Evolutionary conservation across 257 asterid genomes (phyloP).

Genomic region (Ajuga chamaepitys): DNA sequence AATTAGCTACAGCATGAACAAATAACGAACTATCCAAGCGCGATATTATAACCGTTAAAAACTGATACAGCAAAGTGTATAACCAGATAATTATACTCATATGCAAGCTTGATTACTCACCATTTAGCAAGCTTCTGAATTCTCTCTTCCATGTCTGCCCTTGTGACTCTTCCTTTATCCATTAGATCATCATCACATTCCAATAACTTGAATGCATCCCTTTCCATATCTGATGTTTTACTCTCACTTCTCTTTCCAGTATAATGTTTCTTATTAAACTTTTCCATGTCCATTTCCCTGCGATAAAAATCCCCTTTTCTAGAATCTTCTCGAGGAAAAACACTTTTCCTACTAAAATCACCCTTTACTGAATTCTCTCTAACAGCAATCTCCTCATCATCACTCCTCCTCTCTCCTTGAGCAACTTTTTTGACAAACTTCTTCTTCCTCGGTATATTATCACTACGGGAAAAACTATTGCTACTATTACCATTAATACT

Average conservation of each 20-base stretch:
- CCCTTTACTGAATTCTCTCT: constrained; percentile 21
- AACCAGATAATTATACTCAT: not conserved
- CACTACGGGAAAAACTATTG: not conserved
- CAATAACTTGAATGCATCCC: constrained; percentile 73
- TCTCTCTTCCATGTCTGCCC: constrained; percentile 87
- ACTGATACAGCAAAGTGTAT: not conserved
- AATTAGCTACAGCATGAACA: not conserved
- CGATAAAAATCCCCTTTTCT: constrained; percentile 12
- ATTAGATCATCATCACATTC: constrained; percentile 28
- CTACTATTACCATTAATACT: not conserved
- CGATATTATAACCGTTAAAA: not conserved
- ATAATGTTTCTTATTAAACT: constrained; percentile 12
- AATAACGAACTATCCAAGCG: not conserved
- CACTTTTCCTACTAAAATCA: constrained; percentile 10
- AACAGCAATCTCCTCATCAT: constrained; percentile 14
- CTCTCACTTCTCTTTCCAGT: not conserved
- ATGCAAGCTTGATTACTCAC: constrained; percentile 32
- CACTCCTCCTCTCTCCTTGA: constrained; percentile 19
- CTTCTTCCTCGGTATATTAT: constrained; percentile 11
- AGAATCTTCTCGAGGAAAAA: constrained; percentile 12
- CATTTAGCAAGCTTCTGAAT: constrained; percentile 81
- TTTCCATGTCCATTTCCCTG: constrained; percentile 9
- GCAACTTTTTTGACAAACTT: constrained; percentile 16
- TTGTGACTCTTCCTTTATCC: constrained; percentile 57
- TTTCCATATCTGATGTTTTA: constrained; percentile 33